phyloP scores from a whole-genome alignment of 371 early-diverging fungal genomes.

The Mortierella sp. region DNA sequence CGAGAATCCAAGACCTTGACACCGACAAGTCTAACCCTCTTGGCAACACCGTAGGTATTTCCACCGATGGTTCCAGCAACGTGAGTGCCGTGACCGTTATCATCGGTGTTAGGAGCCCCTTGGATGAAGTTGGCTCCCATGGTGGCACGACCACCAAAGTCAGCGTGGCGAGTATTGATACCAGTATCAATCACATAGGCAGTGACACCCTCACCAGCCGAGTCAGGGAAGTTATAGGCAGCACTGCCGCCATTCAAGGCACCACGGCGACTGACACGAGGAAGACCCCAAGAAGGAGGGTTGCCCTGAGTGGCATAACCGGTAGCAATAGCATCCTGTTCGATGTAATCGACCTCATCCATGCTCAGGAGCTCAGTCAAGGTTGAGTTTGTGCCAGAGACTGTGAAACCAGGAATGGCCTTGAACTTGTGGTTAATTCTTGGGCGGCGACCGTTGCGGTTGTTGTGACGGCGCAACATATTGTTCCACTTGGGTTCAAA shows the following conservation, averaged over 20 bases:
- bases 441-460: conserved; percentile 4
- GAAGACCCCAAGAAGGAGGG: conserved; percentile 69
- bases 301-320: conserved; percentile 36
- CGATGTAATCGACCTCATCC: conserved; percentile 63
- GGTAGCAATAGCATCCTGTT: conserved; percentile 57
- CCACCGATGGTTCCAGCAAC: conserved; percentile 85
- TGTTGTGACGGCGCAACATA: conserved; percentile 12
- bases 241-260: conserved; percentile 5
- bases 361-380: conserved; percentile 23
- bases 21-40: conserved; percentile 82
- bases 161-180: conserved; percentile 74
- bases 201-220: conserved; percentile 69
- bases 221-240: conserved; percentile 58
- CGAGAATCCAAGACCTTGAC: conserved; percentile 83
- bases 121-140: conserved; percentile 71
- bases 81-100: conserved; percentile 75
- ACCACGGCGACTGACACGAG: conserved; percentile 61
- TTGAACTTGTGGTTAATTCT: conserved; percentile 16
- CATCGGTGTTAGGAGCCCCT: conserved; percentile 37
- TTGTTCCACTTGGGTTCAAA: conserved; percentile 15
- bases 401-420: conserved; percentile 3
- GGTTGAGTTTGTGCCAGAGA: not conserved
- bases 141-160: conserved; percentile 85
- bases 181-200: conserved; percentile 84
- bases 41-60: conserved; percentile 86